Evolutionary conservation across 1,284 basidiomycete species (phyloP).

Genomic region (Ceratobasidium theobromae): DNA sequence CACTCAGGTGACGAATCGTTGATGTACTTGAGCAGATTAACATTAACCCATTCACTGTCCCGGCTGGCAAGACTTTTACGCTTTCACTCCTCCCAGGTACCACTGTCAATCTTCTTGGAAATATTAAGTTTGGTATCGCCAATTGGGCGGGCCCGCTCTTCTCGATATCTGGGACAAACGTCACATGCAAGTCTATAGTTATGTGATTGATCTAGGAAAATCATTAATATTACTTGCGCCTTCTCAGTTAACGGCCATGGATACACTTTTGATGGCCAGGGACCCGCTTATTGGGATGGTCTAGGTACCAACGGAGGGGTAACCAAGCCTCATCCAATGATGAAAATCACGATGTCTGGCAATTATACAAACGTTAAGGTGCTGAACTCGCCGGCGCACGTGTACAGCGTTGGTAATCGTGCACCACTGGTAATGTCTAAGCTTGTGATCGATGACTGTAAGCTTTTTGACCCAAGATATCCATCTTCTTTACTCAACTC

Average conservation of each 20-base stretch:
- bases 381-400: slow-evolving; percentile 50
- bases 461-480: slow-evolving; percentile 5
- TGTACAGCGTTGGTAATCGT: slow-evolving; percentile 45
- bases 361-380: slow-evolving; percentile 51
- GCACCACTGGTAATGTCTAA: slow-evolving; percentile 42
- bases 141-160: slow-evolving; percentile 52
- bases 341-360: slow-evolving; percentile 56
- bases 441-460: slow-evolving; percentile 48
- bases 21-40: no score
- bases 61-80: slow-evolving; percentile 48
- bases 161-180: slow-evolving; percentile 42
- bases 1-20: no score
- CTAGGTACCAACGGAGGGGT: slow-evolving; percentile 46
- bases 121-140: slow-evolving; percentile 49
- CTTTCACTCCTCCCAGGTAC: slow-evolving; percentile 47
- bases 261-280: slow-evolving; percentile 51
- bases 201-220: neutral
- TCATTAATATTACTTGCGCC: no score
- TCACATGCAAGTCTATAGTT: slow-evolving; percentile 47
- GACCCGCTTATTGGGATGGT: slow-evolving; percentile 54
- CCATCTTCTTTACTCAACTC: neutral
- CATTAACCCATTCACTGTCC: slow-evolving; percentile 37
- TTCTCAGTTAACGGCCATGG: slow-evolving; percentile 55
- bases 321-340: slow-evolving; percentile 50
- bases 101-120: slow-evolving; percentile 54